These are phyloP conservation scores for Tetraselmis striata DNA, from an alignment of 139 green algal genomes.

Conservation along the genomic window DNA sequence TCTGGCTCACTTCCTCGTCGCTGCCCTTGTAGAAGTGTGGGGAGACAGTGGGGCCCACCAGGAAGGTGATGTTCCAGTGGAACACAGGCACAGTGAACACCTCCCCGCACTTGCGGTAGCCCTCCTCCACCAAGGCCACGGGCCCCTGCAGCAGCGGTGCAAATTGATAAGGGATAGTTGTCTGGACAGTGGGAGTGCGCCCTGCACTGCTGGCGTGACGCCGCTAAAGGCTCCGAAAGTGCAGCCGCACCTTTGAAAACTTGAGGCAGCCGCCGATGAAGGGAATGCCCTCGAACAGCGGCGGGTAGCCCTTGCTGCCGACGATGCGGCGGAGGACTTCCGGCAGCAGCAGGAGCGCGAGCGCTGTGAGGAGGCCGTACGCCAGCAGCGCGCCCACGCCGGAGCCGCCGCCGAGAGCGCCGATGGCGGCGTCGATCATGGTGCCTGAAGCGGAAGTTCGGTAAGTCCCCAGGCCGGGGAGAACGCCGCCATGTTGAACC, in stretches of 20 bases:
- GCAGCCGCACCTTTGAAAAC: slow-evolving; percentile 64
- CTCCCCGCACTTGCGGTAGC: slow-evolving; percentile 78
- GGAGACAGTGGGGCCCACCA: slow-evolving; percentile 82
- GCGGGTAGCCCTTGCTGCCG: slow-evolving; percentile 37
- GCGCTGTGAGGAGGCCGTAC: not conserved
- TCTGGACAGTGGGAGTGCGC: too few species aligned
- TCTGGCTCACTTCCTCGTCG: slow-evolving; percentile 87
- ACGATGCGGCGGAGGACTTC: slow-evolving; percentile 30
- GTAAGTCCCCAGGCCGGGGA: not conserved
- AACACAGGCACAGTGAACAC: slow-evolving; percentile 95
- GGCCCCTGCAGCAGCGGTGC: slow-evolving; percentile 58
- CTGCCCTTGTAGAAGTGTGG: slow-evolving; percentile 94
- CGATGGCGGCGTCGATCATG: not conserved
- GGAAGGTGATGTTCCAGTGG: slow-evolving; percentile 93
- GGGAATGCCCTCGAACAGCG: slow-evolving; percentile 75
- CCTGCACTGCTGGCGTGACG: not conserved
- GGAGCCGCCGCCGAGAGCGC: not conserved
- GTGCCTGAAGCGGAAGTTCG: slow-evolving; percentile 15
- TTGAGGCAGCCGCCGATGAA: slow-evolving; percentile 92
- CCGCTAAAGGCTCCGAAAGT: not conserved
- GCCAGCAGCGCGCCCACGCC: not conserved
- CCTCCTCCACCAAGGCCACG: slow-evolving; percentile 70
- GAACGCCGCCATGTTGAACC: not conserved
- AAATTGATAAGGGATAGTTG: too few species aligned
- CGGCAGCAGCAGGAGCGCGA: slow-evolving; percentile 15